Evolutionary conservation across 352 stramenopile species (phyloP), one percentile per base, ranked within the genome.

Genomic region (Phytophthora meadii): DNA sequence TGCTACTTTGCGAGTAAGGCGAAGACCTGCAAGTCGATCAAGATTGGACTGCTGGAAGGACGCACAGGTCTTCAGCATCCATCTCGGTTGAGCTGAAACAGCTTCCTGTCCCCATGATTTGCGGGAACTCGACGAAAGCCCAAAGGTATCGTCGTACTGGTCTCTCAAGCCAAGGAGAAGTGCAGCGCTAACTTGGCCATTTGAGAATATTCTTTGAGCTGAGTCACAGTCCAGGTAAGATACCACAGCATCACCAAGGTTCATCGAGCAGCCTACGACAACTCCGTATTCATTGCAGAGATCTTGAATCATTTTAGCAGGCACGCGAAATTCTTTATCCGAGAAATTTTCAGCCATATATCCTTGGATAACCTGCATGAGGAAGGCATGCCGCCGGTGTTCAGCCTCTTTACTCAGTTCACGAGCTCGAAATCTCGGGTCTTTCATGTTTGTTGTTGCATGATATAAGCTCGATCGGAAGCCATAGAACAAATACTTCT

Each of bases 291-390:
- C 68, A 27, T 85, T 89, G 39, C 86, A 77, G 10, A 89, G 53
- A 15, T 53, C 61, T 67, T 72, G 55, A 6, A 88, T 59, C 15
- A 83, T 39, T 12, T 79, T 49, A 0, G 54, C 19, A 1, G 73
- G 62, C 2, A 89, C 54, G 24, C 71, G 68, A 51, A 86, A 81
- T 3, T 76, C 70, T 15, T 62, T 50, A 9, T 81, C 30, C 12
- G 79, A 14, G 19, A 67, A 75, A 22, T 88, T 74, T 32, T 88
- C 54, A 1, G 62, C 49, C 11, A 81, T 70, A 32, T 88, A 80
- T 17, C 82, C 84, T 56, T 84, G 70, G 0, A 93, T 51, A 12
- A 92, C 72, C 49, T 90, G 79, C 78, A 94, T 86, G 44, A 94
- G 77, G 32, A 90, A 90, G 2, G 52, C 63, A 19, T 89, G 72